Conservation (phyloP, 352 stramenopile species). For the Pythium grandisporangium region DNA sequence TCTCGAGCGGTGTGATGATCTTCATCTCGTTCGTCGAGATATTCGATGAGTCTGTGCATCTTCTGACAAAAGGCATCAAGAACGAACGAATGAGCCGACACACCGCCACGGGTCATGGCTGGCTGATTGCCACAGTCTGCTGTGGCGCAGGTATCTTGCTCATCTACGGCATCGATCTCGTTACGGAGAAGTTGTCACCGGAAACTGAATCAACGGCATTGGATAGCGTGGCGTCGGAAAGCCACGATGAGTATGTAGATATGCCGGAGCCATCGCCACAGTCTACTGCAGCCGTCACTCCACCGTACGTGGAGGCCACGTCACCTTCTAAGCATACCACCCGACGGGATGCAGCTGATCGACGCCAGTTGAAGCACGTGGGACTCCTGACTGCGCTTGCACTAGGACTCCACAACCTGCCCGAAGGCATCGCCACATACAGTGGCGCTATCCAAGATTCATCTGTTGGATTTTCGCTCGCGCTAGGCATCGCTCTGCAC, state of each 20-base stretch:
- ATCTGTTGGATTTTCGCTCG: conserved; percentile 77
- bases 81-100: conserved; percentile 13
- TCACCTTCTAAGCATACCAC: conserved; percentile 10
- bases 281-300: neutral
- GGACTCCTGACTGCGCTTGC: conserved; percentile 89
- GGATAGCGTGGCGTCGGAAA: too few relatives aligned
- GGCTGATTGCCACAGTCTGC: conserved; percentile 71
- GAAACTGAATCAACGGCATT: too few relatives aligned
- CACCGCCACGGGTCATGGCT: conserved; percentile 27
- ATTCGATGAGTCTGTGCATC: conserved; percentile 21
- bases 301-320: neutral
- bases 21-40: conserved; percentile 69
- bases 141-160: conserved; percentile 80
- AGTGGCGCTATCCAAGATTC: conserved; percentile 84
- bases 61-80: conserved; percentile 22
- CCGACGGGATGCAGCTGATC: conserved; percentile 19
- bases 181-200: too few relatives aligned
- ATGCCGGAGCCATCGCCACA: too few relatives aligned
- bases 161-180: conserved; percentile 38
- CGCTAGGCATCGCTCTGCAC: conserved; percentile 92
- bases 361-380: conserved; percentile 53
- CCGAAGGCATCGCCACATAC: conserved; percentile 94
- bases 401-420: conserved; percentile 94
- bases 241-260: too few relatives aligned
- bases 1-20: conserved; percentile 68